Base-by-base conservation (phyloP, 345 rosid genomes). In the Sonneratia caseolaris region DNA sequence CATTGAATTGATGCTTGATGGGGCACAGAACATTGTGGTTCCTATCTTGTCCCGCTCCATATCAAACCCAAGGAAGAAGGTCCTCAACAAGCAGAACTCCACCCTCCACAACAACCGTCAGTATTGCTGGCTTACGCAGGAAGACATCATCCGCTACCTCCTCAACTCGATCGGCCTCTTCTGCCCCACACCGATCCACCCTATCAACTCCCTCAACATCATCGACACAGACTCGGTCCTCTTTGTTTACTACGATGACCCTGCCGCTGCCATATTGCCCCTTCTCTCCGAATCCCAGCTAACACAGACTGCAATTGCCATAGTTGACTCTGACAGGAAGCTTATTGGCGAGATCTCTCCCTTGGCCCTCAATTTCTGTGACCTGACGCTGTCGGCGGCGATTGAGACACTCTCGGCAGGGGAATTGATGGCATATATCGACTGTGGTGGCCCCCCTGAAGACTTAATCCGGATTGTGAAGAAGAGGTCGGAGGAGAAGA, bases 81-180 rank as follows among this genome's bases (percentile, higher is more conserved):
- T 74, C 65, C 43, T 76, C 8, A 77, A 69, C 16, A 81, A 74
- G 13, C 48, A 57, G 12, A 70, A 71, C 18, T 62, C 82, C 37
- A 79, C 81, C 70, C 59, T 82, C 69, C 90, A 83, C 75, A 75
- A 82, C 79, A 64, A 69, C 69, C 80, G 76, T 0, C 81, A 88
- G 22, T 86, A 79, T 74, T 88, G 93, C 78, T 88, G 93, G 90
- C 80, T 86, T 7, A 81, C 91, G 0, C 89, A 80, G 72, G 93
- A 88, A 65, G 93, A 88, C 73, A 72, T 88, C 66, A 21, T 88
- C 59, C 89, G 91, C 24, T 85, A 81, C 75, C 80, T 86, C 64
- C 81, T 86, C 77, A 86, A 82, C 77, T 82, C 80, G 70, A 86
- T 88, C 36, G 81, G 79, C 68, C 66, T 77, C 49, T 80, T 86